Evolutionary conservation across 106 monocot species (phyloP).

Genomic region (Chionographis japonica): DNA sequence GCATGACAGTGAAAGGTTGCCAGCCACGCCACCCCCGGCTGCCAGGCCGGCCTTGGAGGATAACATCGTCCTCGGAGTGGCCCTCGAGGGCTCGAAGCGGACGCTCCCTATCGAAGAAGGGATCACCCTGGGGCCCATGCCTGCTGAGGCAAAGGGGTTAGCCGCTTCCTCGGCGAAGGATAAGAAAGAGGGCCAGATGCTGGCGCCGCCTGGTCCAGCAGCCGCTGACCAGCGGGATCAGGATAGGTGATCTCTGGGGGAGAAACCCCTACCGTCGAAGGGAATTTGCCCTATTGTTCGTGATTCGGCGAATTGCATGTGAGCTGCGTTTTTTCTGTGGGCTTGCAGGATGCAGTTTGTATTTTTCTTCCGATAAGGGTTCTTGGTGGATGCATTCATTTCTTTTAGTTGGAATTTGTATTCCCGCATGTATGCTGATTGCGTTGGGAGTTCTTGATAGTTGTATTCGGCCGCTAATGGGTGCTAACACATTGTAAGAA

Average conservation of each 20-base stretch:
- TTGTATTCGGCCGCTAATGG: too few species aligned
- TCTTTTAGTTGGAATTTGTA: too few species aligned
- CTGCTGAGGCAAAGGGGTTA: conserved; percentile 38
- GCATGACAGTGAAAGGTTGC: conserved; percentile 19
- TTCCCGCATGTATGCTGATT: too few species aligned
- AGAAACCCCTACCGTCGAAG: too few species aligned
- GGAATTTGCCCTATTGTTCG: too few species aligned
- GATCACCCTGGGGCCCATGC: conserved; percentile 5
- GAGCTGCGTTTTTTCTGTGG: too few species aligned
- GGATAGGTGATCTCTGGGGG: conserved; percentile 13
- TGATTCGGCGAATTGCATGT: too few species aligned
- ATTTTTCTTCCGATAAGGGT: too few species aligned
- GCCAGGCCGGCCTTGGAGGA: conserved; percentile 39
- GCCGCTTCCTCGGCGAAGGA: conserved; percentile 34
- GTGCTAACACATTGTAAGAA: too few species aligned
- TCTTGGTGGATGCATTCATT: too few species aligned
- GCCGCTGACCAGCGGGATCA: conserved; percentile 24
- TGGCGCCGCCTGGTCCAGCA: conserved; percentile 7
- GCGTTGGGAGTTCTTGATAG: too few species aligned
- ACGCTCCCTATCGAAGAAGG: conserved; percentile 55
- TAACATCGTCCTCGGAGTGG: conserved; percentile 65
- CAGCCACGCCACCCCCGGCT: conserved; percentile 3
- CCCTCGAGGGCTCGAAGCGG: conserved; percentile 63
- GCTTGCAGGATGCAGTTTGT: too few species aligned
- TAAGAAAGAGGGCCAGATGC: conserved; percentile 23